Evolutionary conservation across 257 asterid species (phyloP), one percentile per base, ranked within the genome.

Genomic region (Nicotiana otophora): DNA sequence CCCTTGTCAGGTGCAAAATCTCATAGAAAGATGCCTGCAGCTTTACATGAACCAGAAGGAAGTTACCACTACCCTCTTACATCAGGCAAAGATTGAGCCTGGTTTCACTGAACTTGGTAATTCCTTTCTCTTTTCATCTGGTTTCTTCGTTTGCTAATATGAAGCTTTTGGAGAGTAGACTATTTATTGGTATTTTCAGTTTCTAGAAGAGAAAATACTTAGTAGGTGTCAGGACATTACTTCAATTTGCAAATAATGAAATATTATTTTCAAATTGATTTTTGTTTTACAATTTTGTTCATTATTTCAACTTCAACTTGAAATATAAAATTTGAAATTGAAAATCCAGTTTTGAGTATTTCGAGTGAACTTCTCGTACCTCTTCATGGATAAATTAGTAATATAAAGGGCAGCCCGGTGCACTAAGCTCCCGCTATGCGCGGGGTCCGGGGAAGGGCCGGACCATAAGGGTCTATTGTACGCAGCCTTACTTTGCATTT

Each of bases 1-100:
- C 12, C 3, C 51, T 12, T 63, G 11, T 70, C 89, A 96, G 99
- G 99, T 96, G 85, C 98, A 96, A 81, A 92, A 92, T 86, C 98
- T 96, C 69, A 95, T 95, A 75, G 99, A 95, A 89, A 91, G 98
- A 88, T 96, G 99, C 83, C 97, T 96, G 85, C 99, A 96, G 87
- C 98, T 94, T 76, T 96, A 96, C 95, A 96, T 94, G 99, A 92
- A 89, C 85, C 93, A 91, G 89, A 87, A 84, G 78, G 99, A 96
- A 86, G 99, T 93, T 75, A 91, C 94, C 86, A 90, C 78, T 84
- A 91, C 97, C 81, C 91, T 94, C 84, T 86, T 90, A 80, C 89
- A 87, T 77, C 94, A 94, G 82, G 99, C 99, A 39, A 93, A 93
- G 86, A 93, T 96, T 51, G 99, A 96, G 91, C 98, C 98, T 58